Conservation (phyloP, 2,329 filamentous ascomycete species). For the Colletotrichum somersetense region DNA sequence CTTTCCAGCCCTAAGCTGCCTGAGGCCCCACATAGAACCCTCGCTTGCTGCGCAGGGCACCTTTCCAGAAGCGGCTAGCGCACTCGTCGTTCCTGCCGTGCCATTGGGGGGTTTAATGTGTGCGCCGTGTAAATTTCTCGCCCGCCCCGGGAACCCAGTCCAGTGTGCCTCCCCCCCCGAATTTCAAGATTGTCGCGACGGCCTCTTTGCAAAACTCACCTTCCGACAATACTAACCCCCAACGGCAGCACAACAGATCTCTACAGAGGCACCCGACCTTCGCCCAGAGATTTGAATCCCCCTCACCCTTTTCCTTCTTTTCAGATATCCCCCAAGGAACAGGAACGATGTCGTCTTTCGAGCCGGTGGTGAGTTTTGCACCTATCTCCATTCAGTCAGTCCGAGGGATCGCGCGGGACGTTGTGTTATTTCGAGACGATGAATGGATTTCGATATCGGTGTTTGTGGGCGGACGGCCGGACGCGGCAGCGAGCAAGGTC, state of each 20-base stretch:
- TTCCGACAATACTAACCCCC: constrained; percentile 44
- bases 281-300: constrained; percentile 45
- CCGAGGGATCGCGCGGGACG: constrained; percentile 2
- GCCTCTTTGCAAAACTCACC: constrained; percentile 40
- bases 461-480: background rate
- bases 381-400: background rate
- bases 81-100: constrained; percentile 11
- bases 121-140: constrained; percentile 44
- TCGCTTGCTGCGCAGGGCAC: constrained; percentile 51
- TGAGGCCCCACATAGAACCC: constrained; percentile 46
- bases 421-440: constrained; percentile 1
- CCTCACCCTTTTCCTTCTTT: constrained; percentile 39
- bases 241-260: constrained; percentile 43
- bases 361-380: constrained; percentile 74
- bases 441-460: constrained; percentile 22
- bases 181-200: constrained; percentile 43
- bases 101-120: constrained; percentile 45
- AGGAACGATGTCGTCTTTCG: constrained; percentile 76
- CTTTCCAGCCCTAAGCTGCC: constrained; percentile 56
- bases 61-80: constrained; percentile 53
- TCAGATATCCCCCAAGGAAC: constrained; percentile 46
- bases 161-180: constrained; percentile 22
- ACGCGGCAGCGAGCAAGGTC: background rate
- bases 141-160: constrained; percentile 17
- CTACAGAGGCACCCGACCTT: constrained; percentile 36